Evolutionary conservation across 2,329 filamentous ascomycete species (phyloP).

Genomic region (Phyllosticta citriasiana): DNA sequence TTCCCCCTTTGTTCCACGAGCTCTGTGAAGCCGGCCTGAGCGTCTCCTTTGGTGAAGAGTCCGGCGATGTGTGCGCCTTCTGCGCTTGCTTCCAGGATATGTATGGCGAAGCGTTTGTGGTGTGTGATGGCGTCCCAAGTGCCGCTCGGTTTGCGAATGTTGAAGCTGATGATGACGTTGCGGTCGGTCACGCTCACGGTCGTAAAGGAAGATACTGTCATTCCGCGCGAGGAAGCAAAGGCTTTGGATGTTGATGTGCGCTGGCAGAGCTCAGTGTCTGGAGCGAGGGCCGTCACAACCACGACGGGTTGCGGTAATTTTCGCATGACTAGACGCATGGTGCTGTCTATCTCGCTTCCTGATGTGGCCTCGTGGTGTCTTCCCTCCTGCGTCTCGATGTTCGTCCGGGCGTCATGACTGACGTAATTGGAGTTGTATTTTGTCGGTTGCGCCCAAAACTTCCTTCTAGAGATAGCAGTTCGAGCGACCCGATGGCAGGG

Average conservation of each 20-base stretch:
- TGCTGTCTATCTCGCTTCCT: neutral
- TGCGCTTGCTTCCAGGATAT: slow-evolving; percentile 33
- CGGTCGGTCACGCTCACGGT: slow-evolving; percentile 46
- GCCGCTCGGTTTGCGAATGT: slow-evolving; percentile 46
- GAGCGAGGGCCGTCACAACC: slow-evolving; percentile 36
- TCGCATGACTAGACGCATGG: neutral
- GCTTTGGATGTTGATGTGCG: slow-evolving; percentile 4
- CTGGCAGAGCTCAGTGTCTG: slow-evolving; percentile 15
- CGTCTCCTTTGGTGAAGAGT: slow-evolving; percentile 16
- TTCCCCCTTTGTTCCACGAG: slow-evolving; percentile 11
- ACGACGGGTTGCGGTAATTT: slow-evolving; percentile 41
- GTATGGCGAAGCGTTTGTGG: slow-evolving; percentile 36
- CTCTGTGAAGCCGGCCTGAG: slow-evolving; percentile 17
- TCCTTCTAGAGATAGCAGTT: neutral
- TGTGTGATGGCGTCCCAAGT: slow-evolving; percentile 44
- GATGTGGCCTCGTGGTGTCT: neutral
- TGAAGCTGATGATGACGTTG: slow-evolving; percentile 50
- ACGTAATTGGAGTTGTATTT: neutral
- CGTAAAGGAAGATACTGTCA: slow-evolving; percentile 53
- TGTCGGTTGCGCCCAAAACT: neutral
- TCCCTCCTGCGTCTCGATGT: neutral
- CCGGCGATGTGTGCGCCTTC: slow-evolving; percentile 22
- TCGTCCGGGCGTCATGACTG: neutral
- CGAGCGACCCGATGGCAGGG: neutral
- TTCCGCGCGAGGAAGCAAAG: slow-evolving; percentile 27